Evolutionary conservation across 1,139 yeast species (phyloP).

Genomic region (Zhuliangozyma blackwelliae): DNA sequence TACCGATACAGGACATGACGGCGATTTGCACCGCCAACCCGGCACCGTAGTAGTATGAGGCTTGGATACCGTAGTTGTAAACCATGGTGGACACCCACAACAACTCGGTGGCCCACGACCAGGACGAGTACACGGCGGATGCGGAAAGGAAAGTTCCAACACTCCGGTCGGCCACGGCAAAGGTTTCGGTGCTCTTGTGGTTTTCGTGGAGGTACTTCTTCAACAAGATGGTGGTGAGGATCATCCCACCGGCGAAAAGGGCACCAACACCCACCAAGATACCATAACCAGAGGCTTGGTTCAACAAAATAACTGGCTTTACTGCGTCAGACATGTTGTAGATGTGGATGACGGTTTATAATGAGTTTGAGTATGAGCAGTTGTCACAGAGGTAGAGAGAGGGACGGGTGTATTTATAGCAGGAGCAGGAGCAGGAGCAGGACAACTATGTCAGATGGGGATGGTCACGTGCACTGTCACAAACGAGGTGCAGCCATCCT

Average conservation of each 20-base stretch:
- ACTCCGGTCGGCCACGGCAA: constrained; percentile 26
- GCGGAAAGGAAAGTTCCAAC: constrained; percentile 25
- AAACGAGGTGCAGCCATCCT: too few species aligned
- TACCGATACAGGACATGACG: constrained; percentile 24
- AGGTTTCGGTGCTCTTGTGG: constrained; percentile 26
- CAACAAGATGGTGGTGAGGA: constrained; percentile 21
- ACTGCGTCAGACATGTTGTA: too few species aligned
- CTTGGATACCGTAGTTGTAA: constrained; percentile 25
- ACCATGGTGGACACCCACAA: constrained; percentile 24
- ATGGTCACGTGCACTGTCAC: too few species aligned
- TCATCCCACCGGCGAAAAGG: constrained; percentile 26
- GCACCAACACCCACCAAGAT: constrained; percentile 28
- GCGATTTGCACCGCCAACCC: constrained; percentile 28
- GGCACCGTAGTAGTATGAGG: constrained; percentile 23
- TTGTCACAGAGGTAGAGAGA: too few species aligned
- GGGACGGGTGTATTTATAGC: too few species aligned
- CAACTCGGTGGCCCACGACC: constrained; percentile 32
- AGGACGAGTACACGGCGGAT: constrained; percentile 23
- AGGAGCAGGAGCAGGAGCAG: too few species aligned
- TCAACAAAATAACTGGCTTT: constrained; percentile 13
- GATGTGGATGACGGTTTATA: too few species aligned
- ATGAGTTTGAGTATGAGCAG: too few species aligned
- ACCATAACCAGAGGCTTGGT: constrained; percentile 26
- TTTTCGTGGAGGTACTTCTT: constrained; percentile 23
- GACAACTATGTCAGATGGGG: too few species aligned